Conservation (phyloP, 129 eudicot species). For the Helianthus tuberosus region DNA sequence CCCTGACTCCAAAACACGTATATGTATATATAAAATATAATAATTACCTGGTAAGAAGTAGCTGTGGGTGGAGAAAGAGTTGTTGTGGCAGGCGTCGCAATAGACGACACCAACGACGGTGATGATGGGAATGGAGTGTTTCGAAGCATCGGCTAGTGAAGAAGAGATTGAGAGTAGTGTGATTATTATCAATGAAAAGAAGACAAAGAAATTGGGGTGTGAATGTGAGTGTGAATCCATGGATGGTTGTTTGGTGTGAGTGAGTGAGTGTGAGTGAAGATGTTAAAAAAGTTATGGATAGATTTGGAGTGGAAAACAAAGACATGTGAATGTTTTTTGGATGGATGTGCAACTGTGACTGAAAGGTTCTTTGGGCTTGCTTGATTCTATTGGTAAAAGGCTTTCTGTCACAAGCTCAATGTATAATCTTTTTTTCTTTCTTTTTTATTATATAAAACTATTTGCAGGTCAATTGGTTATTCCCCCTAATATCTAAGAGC, state of each 20-base stretch:
- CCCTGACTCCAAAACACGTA: too few species aligned
- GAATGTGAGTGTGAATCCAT: slow-evolving; percentile 41
- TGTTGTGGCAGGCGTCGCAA: slow-evolving; percentile 85
- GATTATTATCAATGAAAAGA: slow-evolving; percentile 27
- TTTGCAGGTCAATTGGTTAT: slow-evolving; percentile 6
- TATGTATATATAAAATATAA: too few species aligned
- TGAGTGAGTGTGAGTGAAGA: slow-evolving; percentile 12
- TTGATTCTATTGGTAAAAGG: slow-evolving; percentile 20
- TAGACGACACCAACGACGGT: slow-evolving; percentile 91
- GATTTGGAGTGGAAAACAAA: slow-evolving; percentile 44
- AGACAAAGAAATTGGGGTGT: slow-evolving; percentile 19
- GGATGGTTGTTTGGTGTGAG: slow-evolving; percentile 1
- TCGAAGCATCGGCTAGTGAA: slow-evolving; percentile 40
- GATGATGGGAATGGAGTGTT: slow-evolving; percentile 56
- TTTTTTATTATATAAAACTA: slow-evolving; percentile 6
- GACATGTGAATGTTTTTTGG: slow-evolving; percentile 83
- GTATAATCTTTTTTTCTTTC: background rate
- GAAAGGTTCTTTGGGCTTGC: slow-evolving; percentile 11
- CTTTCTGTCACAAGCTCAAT: slow-evolving; percentile 22
- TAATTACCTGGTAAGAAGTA: slow-evolving; percentile 86
- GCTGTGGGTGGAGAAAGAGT: slow-evolving; percentile 85
- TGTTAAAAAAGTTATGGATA: slow-evolving; percentile 19
- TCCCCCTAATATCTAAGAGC: background rate
- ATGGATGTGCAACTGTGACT: slow-evolving; percentile 38
- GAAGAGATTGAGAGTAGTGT: slow-evolving; percentile 21